These are phyloP conservation scores for Phanerochaete sordida DNA, from an alignment of 768 basidiomycete species.

Conservation along the genomic window DNA sequence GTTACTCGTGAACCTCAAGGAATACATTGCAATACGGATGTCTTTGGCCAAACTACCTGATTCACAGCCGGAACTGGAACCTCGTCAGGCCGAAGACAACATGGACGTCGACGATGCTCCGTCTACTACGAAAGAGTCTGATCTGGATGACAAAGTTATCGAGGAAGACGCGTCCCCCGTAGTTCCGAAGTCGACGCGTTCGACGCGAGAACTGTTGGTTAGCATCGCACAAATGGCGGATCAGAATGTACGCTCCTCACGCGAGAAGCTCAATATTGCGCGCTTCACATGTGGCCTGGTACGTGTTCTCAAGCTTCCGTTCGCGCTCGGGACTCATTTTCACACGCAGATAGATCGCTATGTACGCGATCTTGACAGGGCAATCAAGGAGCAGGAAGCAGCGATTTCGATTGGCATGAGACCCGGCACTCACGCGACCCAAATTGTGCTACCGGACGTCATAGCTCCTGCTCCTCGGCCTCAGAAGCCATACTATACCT, in stretches of 20 bases:
- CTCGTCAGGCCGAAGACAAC: not conserved
- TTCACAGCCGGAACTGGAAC: not conserved
- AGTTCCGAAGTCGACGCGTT: slow-evolving; percentile 31
- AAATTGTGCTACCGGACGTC: slow-evolving; percentile 61
- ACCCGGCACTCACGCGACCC: slow-evolving; percentile 49
- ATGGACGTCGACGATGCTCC: not conserved
- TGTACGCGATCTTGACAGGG: slow-evolving; percentile 73
- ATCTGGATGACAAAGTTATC: not conserved
- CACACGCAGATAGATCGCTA: slow-evolving; percentile 70
- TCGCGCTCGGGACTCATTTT: not conserved
- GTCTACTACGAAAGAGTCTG: not conserved
- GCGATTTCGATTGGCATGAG: slow-evolving; percentile 50
- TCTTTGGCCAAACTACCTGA: slow-evolving; percentile 1
- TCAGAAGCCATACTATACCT: slow-evolving; percentile 41
- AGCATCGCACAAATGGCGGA: slow-evolving; percentile 58
- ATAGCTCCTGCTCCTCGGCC: slow-evolving; percentile 44
- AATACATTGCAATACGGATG: slow-evolving; percentile 3
- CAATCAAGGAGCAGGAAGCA: slow-evolving; percentile 59
- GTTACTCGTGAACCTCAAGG: slow-evolving; percentile 1
- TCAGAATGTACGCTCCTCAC: slow-evolving; percentile 57
- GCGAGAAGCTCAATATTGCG: slow-evolving; percentile 78
- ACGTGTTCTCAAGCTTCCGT: slow-evolving; percentile 19
- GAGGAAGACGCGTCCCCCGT: slow-evolving; percentile 15
- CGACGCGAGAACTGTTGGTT: slow-evolving; percentile 50
- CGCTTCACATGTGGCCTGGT: slow-evolving; percentile 70